phyloP scores from a whole-genome alignment of 2,329 filamentous ascomycete genomes.

The Ascomycota sp. region DNA sequence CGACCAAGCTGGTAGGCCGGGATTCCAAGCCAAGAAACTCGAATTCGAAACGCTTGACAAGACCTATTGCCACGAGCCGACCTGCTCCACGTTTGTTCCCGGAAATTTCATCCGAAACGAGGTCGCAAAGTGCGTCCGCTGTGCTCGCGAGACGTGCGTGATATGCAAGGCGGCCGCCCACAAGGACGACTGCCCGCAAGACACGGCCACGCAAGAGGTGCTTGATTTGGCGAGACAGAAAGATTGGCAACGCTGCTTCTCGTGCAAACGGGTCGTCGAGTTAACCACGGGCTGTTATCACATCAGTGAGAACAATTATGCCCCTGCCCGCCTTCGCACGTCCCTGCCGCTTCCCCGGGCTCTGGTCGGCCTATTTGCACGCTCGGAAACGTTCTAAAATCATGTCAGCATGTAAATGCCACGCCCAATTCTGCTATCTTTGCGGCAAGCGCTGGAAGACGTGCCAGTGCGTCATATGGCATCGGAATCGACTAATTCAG shows the following conservation, averaged over 20 bases:
- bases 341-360: too few relatives aligned
- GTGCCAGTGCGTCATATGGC: too few relatives aligned
- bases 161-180: neutral
- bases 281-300: slow-evolving; percentile 30
- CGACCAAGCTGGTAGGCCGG: slow-evolving; percentile 10
- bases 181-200: slow-evolving; percentile 25
- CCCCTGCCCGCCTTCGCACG: too few relatives aligned
- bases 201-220: slow-evolving; percentile 17
- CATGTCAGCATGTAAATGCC: slow-evolving; percentile 25
- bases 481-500: too few relatives aligned
- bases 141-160: neutral
- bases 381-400: too few relatives aligned
- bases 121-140: neutral
- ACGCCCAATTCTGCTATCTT: slow-evolving; percentile 24
- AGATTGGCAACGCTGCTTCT: slow-evolving; percentile 29
- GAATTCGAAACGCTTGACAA: slow-evolving; percentile 26
- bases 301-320: slow-evolving; percentile 33
- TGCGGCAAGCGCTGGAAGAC: slow-evolving; percentile 23
- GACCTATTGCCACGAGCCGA: slow-evolving; percentile 25
- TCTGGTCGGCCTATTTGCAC: too few relatives aligned
- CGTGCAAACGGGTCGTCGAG: slow-evolving; percentile 27
- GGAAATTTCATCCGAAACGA: neutral
- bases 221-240: slow-evolving; percentile 18
- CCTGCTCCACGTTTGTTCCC: slow-evolving; percentile 23
- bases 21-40: slow-evolving; percentile 18